Base-by-base conservation (phyloP, 768 basidiomycete species). In the Termitomyces sp. region DNA sequence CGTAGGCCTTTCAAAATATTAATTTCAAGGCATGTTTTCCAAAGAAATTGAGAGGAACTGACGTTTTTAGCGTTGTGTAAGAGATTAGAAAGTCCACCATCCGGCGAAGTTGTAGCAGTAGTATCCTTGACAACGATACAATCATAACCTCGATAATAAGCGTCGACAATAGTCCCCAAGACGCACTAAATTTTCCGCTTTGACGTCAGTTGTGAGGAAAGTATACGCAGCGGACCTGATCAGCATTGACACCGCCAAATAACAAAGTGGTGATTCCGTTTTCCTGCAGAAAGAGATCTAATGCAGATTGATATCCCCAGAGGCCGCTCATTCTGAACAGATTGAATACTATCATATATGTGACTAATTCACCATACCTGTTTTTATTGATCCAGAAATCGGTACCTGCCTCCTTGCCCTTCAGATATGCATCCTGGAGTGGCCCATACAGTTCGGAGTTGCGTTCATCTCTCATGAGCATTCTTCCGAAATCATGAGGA, bases 311-410 rank as follows among this genome's bases (percentile, higher is more conserved):
- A 51, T 79, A 79, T 13, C 84, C 84, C 85, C 84, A 87, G 22
- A 87, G 61, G 15, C 78, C 86, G 62, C 85, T 85, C 80, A 85
- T 84, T 51, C 86, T 85, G 54, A 59, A 5, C 18, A 6, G n/a
- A 44, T 54, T 15, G 41, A 18, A 24, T 22, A 45, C 28, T 18
- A 6, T 46, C 10, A 22, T 59, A 57, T 36, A 18, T 7, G 39
- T 34, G 42, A 10, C 45, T 22, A 12, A 28, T 59, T 45, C 37
- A 18, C 22, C 36, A 29, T 41, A 82, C 84, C 85, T 72, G 68
- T 87, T 88, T 69, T 87, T 88, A 68, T 87, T 82, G 51, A 88
- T 83, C 85, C 85, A 87, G 59, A 85, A 76, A 68, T 88, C 86
- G 10, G 83, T 84, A 0, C 85, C 85, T 6, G 68, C 70, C 13